phyloP scores from a whole-genome alignment of 441 rosid species.

The Cnidoscolus chayamansa region DNA sequence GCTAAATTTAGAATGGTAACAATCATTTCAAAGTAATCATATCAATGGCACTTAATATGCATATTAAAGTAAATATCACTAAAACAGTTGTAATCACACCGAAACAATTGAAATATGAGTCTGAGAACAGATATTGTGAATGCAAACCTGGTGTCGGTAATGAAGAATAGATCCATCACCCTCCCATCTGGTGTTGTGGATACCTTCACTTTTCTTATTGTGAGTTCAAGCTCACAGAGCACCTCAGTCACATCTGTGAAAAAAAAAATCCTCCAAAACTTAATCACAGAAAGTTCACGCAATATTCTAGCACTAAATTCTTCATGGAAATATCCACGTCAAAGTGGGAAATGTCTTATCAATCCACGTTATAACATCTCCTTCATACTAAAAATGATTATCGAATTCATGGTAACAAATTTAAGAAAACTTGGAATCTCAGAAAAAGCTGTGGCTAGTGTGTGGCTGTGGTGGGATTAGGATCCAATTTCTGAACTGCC shows the following conservation, averaged over 20 bases:
- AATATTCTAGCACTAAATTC: slow-evolving; percentile 18
- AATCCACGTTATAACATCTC: not conserved
- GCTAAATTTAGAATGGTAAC: not conserved
- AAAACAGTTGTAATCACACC: not conserved
- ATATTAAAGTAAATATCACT: not conserved
- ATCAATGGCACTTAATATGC: not conserved
- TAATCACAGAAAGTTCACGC: slow-evolving; percentile 10
- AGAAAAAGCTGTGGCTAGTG: not conserved
- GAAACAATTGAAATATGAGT: slow-evolving; percentile 3
- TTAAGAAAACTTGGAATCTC: not conserved
- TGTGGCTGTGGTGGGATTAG: not conserved
- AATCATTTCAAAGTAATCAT: not conserved
- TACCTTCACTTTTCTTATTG: slow-evolving; percentile 81
- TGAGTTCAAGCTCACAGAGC: slow-evolving; percentile 81
- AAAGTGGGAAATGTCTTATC: not conserved
- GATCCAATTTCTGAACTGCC: not conserved
- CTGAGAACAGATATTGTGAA: slow-evolving; percentile 17
- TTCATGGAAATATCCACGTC: slow-evolving; percentile 16
- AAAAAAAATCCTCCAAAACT: slow-evolving; percentile 11
- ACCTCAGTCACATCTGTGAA: slow-evolving; percentile 71
- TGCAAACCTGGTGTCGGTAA: slow-evolving; percentile 80
- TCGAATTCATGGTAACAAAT: not conserved
- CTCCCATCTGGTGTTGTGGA: slow-evolving; percentile 92
- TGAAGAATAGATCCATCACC: slow-evolving; percentile 86
- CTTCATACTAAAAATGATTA: not conserved